Percentiles rank a stretch among this genome's conserved stretches.
These are phyloP conservation scores for Eudorina sp. DNA, from an alignment of 139 green algal species.

Conservation along the genomic window DNA sequence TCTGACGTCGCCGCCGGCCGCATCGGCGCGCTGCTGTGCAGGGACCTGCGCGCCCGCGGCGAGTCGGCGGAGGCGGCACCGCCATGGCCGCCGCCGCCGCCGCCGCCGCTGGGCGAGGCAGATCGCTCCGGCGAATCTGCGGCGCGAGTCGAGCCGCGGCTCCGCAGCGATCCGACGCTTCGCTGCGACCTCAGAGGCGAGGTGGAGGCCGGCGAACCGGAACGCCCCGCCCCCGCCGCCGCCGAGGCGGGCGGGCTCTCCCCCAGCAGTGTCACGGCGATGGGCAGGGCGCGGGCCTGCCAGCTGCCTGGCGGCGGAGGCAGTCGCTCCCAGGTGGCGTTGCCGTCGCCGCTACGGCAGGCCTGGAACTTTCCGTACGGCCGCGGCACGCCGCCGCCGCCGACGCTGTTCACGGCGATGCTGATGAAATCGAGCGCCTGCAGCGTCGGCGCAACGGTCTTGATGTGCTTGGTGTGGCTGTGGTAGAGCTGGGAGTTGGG, in stretches of 20 bases:
- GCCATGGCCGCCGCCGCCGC: neutral
- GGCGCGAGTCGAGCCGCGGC: too few species aligned
- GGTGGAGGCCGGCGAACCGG: neutral
- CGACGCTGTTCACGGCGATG: slow-evolving; percentile 26
- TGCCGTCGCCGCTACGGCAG: slow-evolving; percentile 16
- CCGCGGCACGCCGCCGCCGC: slow-evolving; percentile 35
- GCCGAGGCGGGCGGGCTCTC: slow-evolving; percentile 2
- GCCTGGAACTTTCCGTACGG: slow-evolving; percentile 45
- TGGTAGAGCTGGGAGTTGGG: neutral
- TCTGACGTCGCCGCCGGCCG: too few species aligned
- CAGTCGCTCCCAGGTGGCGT: slow-evolving; percentile 18
- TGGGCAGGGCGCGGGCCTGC: slow-evolving; percentile 38
- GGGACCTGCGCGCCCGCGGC: too few species aligned
- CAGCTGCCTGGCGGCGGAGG: slow-evolving; percentile 23
- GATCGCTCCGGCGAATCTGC: too few species aligned
- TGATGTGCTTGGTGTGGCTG: slow-evolving; percentile 17
- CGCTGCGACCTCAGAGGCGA: neutral
- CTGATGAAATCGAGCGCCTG: slow-evolving; percentile 29
- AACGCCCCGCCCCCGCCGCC: too few species aligned
- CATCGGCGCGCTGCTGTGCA: neutral
- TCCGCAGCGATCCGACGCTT: too few species aligned
- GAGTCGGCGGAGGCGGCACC: neutral
- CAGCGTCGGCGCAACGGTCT: neutral
- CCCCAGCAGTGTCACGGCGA: slow-evolving; percentile 18
- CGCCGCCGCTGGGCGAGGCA: neutral